Base-by-base conservation (phyloP, 306 rosid genomes). In the Sesbania bispinosa region DNA sequence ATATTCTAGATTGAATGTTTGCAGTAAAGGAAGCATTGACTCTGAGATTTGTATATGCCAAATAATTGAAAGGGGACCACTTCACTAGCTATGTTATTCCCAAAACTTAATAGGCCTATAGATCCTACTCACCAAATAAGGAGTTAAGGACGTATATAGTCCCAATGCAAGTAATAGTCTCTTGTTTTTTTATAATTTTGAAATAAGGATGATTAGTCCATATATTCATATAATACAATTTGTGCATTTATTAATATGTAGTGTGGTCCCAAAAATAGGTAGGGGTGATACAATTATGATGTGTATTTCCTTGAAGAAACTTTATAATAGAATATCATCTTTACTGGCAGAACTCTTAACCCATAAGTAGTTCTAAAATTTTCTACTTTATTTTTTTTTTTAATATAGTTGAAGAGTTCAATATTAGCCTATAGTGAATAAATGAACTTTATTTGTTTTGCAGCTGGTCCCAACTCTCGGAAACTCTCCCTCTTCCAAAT, bases 401-500 rank as follows among this genome's bases (percentile, higher is more conserved):
- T 32, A 53, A 35, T 39, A 55, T 64, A 55, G 38, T 72, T 81
- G 71, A 57, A 19, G 58, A 48, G 78, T 73, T 73, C n/a, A 38
- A 79, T 15, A 70, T 35, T 77, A 55, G 42, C 62, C 68, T 68
- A 51, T 55, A 63, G 19, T 79, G 72, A 73, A 71, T 75, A 73
- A 80, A 14, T 75, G 46, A 61, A 13, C 15, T 75, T 68, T 70
- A 43, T 64, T 69, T 86, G 62, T 79, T 81, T 84, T 83, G 89
- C 92, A 90, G 98, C 83, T 93, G 97, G 96, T 88, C 98, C 97
- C n/a, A n/a, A n/a, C n/a, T n/a, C n/a, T n/a, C n/a, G n/a, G n/a
- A n/a, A n/a, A n/a, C n/a, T n/a, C n/a, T 93, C 85, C 94, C 94
- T 88, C 96, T 93, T 78, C 88, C 97, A 74, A 93, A 93, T 83